A percentile compares a stretch with the other conserved stretches of the same genome.
Conservation (phyloP, 1,139 yeast genomes). For the Protomyces inundatus region DNA sequence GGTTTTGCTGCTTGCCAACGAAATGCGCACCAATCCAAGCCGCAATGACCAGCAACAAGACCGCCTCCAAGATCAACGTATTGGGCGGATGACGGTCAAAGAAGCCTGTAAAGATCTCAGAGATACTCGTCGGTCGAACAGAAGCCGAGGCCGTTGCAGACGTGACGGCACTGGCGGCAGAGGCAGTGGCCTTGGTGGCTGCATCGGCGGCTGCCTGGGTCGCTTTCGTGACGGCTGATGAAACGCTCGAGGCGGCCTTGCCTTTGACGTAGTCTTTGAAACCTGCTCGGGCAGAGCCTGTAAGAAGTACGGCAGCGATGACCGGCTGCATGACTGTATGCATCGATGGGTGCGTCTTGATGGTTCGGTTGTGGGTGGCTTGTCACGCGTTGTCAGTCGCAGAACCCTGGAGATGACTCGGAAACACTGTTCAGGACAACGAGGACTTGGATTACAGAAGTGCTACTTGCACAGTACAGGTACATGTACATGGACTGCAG, state of each 20-base stretch:
- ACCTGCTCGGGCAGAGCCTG: not conserved
- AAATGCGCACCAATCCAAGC: constrained; percentile 43
- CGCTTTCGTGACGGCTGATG: not conserved
- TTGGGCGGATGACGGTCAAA: constrained; percentile 16
- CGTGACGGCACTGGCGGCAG: not conserved
- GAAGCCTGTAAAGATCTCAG: constrained; percentile 7
- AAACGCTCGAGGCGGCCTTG: not conserved
- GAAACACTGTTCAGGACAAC: too few species aligned
- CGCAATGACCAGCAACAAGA: constrained; percentile 51
- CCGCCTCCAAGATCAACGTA: constrained; percentile 68
- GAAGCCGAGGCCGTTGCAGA: not conserved
- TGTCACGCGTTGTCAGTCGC: too few species aligned
- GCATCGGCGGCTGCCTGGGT: not conserved
- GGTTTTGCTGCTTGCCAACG: constrained; percentile 30
- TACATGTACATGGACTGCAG: too few species aligned
- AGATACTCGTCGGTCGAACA: not conserved
- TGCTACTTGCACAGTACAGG: too few species aligned
- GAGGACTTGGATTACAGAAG: too few species aligned
- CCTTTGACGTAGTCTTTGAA: not conserved
- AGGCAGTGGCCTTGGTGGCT: not conserved
- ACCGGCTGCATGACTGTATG: not conserved
- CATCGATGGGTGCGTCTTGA: not conserved
- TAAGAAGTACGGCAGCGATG: not conserved
- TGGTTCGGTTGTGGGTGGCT: not conserved
- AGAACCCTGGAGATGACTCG: too few species aligned